Percentiles rank a stretch among this genome's conserved stretches.
These are phyloP conservation scores for Cryptococcus sp. DNA, from an alignment of 1,284 basidiomycete species.

Conservation along the genomic window DNA sequence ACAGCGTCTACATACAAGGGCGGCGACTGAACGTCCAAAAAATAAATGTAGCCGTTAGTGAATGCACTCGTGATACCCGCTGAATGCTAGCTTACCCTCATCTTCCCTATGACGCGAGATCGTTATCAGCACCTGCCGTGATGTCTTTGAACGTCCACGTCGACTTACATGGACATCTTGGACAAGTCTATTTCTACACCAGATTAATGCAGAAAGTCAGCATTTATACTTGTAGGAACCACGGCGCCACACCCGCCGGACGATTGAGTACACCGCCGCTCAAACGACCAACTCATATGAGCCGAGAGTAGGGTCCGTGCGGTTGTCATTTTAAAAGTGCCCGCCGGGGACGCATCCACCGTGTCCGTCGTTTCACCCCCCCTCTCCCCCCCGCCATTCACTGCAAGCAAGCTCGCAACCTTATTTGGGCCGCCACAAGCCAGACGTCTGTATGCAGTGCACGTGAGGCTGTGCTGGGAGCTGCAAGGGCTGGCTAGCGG, in stretches of 20 bases:
- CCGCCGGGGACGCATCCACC: neutral
- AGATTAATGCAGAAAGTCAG: neutral
- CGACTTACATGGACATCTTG: constrained; percentile 12
- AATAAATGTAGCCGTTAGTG: neutral
- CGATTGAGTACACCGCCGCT: neutral
- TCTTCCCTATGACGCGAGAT: constrained; percentile 37
- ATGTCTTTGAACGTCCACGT: neutral
- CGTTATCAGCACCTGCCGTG: neutral
- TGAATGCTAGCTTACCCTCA: constrained; percentile 33
- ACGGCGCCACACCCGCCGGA: too few relatives aligned
- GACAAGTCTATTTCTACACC: neutral
- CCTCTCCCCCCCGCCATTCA: neutral
- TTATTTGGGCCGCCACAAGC: too few relatives aligned
- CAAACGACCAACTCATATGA: neutral
- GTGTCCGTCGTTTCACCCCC: neutral
- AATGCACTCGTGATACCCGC: neutral
- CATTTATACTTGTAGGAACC: neutral
- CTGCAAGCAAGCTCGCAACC: neutral
- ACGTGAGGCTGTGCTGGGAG: neutral
- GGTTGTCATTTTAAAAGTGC: neutral
- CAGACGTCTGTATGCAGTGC: too few relatives aligned
- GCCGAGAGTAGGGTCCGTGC: constrained; percentile 1
- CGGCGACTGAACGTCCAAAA: constrained; percentile 33
- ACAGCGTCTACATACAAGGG: constrained; percentile 30
- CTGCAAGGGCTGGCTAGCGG: neutral